These are phyloP conservation scores for Echites panduratus DNA, from an alignment of 257 asterid genomes.

Conservation along the genomic window DNA sequence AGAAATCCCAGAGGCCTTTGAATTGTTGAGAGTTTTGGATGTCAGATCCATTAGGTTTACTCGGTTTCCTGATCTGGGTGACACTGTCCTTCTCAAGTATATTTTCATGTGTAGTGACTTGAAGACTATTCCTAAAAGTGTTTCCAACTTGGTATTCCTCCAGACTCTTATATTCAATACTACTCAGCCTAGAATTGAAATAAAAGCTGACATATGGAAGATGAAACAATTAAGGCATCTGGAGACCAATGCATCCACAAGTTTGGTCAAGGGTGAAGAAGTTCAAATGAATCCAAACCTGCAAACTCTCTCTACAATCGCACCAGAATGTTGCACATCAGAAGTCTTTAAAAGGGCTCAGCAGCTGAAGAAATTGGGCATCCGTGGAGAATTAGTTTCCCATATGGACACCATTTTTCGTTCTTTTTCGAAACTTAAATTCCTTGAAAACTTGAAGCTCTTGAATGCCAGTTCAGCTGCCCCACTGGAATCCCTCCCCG, in stretches of 20 bases:
- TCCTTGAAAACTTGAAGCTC: slow-evolving; percentile 44
- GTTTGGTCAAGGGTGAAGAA: slow-evolving; percentile 26
- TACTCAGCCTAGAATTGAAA: too few species aligned
- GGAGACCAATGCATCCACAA: slow-evolving; percentile 12
- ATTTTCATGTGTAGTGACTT: too few species aligned
- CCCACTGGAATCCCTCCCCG: slow-evolving; percentile 13
- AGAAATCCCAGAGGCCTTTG: too few species aligned
- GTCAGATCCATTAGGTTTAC: too few species aligned
- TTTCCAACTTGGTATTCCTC: too few species aligned
- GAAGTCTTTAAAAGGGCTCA: slow-evolving; percentile 42
- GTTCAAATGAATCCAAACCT: slow-evolving; percentile 26
- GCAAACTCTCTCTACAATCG: slow-evolving; percentile 56
- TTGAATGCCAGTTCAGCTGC: slow-evolving; percentile 28
- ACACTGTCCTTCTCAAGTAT: too few species aligned
- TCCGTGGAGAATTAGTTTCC: slow-evolving; percentile 38
- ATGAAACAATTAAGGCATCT: background rate
- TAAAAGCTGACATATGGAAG: too few species aligned
- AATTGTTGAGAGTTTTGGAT: too few species aligned
- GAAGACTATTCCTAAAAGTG: too few species aligned
- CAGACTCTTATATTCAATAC: too few species aligned
- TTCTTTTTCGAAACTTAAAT: slow-evolving; percentile 29
- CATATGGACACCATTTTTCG: slow-evolving; percentile 37
- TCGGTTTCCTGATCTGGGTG: too few species aligned
- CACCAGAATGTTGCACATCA: slow-evolving; percentile 57
- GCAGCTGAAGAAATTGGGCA: slow-evolving; percentile 41